Base-by-base conservation (phyloP, 192 early-diverging fungal genomes). In the Pilaira anomala region DNA sequence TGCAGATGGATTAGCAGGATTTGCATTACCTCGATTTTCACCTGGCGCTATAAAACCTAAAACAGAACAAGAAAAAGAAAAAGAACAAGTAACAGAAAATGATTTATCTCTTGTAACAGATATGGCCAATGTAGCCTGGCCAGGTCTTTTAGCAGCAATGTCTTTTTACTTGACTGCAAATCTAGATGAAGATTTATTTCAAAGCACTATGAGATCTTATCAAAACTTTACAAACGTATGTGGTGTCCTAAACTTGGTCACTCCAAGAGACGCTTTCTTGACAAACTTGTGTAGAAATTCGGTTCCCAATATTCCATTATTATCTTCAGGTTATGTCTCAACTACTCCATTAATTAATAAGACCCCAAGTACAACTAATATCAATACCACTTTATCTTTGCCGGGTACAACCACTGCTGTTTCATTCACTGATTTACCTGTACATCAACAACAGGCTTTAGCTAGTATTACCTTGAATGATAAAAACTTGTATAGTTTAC, bases 221-320 rank as follows among this genome's bases (percentile, higher is more conserved):
- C 85, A 87, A 55, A 83, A 83, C 58, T 88, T 92, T 52, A 91
- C 88, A 1, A 87, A 83, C 22, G 83, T 95, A 0, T 83, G 92
- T 42, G 95, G 92, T 14, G 85, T 93, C 11, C 71, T 96, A 25
- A 87, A 86, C 4, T 76, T 98, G 12, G 75, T 68, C 5, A 85
- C 87, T 19, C 88, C 93, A 18, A 84, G 95, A 16, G 91, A 99
- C 75, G 87, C 91, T 2, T 87, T 97, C 62, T 59, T 99, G 44
- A 82, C 87, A 2, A 81, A 87, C 39, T 80, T 97, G n/a, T 96
- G 93, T 66, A 90, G 91, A 62, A 81, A 82, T 48, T 83, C 88
- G n/a, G 70, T 95, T 22, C 94, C 96, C 7, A 68, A 78, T n/a
- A 74, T 69, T 7, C 73, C 81, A 14, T 62, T 73, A 11, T 30